Base-by-base conservation (phyloP, 2,329 filamentous ascomycete species). In the Penicillium sp. region DNA sequence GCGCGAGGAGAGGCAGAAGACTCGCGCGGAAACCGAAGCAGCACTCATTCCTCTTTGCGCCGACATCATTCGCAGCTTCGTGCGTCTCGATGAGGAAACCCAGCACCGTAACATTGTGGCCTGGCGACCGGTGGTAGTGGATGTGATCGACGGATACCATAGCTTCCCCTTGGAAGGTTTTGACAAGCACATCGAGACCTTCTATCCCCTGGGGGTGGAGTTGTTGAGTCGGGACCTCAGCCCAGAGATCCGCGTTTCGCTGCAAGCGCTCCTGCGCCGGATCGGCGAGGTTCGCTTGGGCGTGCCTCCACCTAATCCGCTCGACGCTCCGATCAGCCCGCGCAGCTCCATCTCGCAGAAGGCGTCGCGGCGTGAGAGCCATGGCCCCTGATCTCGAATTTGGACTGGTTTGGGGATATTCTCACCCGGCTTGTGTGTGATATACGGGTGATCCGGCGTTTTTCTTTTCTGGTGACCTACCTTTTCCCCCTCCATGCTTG, bases 101-200 rank as follows among this genome's bases (percentile, higher is more conserved):
- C 92, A 98, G 65, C 89, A 96, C 60, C 77, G 92, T 39, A 98
- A 98, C 64, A 95, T 98, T 38, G 79, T 93, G 16, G 94, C 93
- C 0, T 99, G 92, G 92, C 76, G 92, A 12, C 92, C 92, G 0
- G 92, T 98, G 0, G 92, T 99, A 1, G 88, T 98, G 12, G 92
- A 95, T 59, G 92, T 98, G 6, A 73, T 99, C 7, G 90, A 98
- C 57, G 92, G 92, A 1, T 96, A 90, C 61, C 81, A 82, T 0
- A 82, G 79, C 5, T 95, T 96, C 68, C 85, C 87, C 0, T 74
- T 78, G 12, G 75, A 80, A 15, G 85, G 85, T 29, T 98, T 98
- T 54, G 77, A 77, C 37, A 79, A 81, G 41, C 82, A 96, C 54
- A 76, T 95, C 6, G 72, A 77, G 30, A 80, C 80, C 3, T 96